Evolutionary conservation across 345 rosid genomes (phyloP).

Genomic region (Nephelium lappaceum): DNA sequence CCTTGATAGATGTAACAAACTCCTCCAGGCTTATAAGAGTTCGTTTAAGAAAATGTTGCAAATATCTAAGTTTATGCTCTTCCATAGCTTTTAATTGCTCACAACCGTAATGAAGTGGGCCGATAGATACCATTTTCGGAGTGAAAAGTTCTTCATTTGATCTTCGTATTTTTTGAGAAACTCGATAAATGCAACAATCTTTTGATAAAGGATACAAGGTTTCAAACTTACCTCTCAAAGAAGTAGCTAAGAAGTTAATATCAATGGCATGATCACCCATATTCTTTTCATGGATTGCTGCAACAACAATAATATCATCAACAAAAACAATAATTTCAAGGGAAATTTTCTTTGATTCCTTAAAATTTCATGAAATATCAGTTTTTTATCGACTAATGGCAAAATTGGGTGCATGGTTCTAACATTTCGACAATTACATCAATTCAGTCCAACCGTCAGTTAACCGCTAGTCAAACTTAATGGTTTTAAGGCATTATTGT

Average conservation of each 20-base stretch:
- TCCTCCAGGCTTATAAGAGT: not conserved
- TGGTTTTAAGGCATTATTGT: too few species aligned
- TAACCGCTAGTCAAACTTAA: too few species aligned
- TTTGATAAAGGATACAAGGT: not conserved
- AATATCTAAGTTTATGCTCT: conserved; percentile 18
- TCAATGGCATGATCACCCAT: too few species aligned
- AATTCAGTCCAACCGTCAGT: too few species aligned
- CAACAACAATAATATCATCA: too few species aligned
- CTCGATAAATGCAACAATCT: conserved; percentile 23
- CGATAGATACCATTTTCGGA: conserved; percentile 17
- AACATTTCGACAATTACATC: too few species aligned
- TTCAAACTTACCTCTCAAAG: not conserved
- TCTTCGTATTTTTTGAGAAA: not conserved
- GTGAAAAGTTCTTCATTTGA: not conserved
- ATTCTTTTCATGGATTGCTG: too few species aligned
- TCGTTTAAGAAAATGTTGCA: conserved; percentile 16
- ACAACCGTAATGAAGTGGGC: conserved; percentile 19
- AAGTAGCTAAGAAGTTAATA: not conserved
- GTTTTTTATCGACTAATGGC: too few species aligned
- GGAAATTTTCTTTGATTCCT: too few species aligned
- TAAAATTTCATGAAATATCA: too few species aligned
- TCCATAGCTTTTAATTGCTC: conserved; percentile 22
- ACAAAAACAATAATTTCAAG: too few species aligned
- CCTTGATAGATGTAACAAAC: not conserved
- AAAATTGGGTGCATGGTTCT: too few species aligned